Base-by-base conservation (phyloP, 1,284 basidiomycete species). In the Anthracocystis walkeri region DNA sequence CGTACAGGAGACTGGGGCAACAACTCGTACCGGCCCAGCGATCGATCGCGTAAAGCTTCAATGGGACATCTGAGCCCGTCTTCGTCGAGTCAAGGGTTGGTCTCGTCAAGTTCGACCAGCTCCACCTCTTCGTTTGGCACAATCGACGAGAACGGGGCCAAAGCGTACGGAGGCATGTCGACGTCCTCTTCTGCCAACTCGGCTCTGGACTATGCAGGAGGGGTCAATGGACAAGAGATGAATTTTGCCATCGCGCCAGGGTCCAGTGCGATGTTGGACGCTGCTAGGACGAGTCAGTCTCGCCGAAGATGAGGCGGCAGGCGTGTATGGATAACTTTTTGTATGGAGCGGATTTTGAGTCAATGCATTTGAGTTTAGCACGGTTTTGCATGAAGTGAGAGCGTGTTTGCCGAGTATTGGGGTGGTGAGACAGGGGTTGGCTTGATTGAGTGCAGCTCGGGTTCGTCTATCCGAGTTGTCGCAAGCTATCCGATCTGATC, bases 261-360 rank as follows among this genome's bases (percentile, higher is more conserved):
- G n/a, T 61, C 65, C 7, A 74, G 62, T 40, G 78, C 74, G 23
- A 77, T 80, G 74, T 45, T 80, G 42, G 76, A 78, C 18, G 78
- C 78, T 20, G 78, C 78, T 6, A 52, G 76, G 40, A 63, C 70
- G 52, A 79, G 77, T 53, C 78, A 79, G 42, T 80, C 78, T 5
- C 63, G 76, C 4, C 31, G 78, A 6, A 60, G 78, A 23, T 80
- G 56, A 58, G 38, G 21, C 25, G 23, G n/a, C 12, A 6, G 23
- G 4, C 25, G 14, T 29, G 27, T 21, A 35, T 29, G 14, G 27
- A 29, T 33, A 29, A 4, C 29, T 18, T 12, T 18, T 4, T 21
- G 31, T 10, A 16, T 23, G 50, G 18, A 33, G 1, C 6, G 29
- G 2, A 20, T 50, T 25, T 20, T 25, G 33, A 31, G 48, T 18